Conservation (phyloP, 768 basidiomycete genomes). For the Russula sp. region DNA sequence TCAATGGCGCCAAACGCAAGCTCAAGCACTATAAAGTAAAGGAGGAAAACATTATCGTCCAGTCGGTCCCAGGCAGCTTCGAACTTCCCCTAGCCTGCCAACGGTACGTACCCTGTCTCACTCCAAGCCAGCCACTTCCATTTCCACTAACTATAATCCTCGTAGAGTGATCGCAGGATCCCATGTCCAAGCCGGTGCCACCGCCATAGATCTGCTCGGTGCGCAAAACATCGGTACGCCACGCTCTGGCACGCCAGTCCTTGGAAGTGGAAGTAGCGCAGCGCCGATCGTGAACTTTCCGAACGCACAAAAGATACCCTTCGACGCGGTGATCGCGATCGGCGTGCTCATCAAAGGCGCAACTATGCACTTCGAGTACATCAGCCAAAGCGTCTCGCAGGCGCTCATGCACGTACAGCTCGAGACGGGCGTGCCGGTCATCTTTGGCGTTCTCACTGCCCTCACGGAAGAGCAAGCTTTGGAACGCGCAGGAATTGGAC, state of each 20-base stretch:
- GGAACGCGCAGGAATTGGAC: conserved; percentile 86
- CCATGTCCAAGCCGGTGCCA: conserved; percentile 73
- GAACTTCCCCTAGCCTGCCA: conserved; percentile 86
- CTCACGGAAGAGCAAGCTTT: conserved; percentile 92
- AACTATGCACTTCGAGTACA: conserved; percentile 99
- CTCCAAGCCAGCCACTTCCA: conserved; percentile 4
- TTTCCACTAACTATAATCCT: not conserved
- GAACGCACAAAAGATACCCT: conserved; percentile 55
- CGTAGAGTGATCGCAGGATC: conserved; percentile 84
- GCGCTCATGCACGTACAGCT: conserved; percentile 93
- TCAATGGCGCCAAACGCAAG: conserved; percentile 74
- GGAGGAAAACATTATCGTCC: conserved; percentile 83
- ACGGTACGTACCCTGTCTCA: conserved; percentile 51
- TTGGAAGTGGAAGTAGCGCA: conserved; percentile 38
- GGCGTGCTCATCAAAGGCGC: conserved; percentile 97
- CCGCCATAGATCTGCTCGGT: conserved; percentile 76
- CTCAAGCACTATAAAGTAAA: conserved; percentile 85
- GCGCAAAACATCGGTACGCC: conserved; percentile 53
- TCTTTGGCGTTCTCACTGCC: conserved; percentile 94
- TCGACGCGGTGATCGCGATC: conserved; percentile 95
- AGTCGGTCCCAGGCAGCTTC: conserved; percentile 92
- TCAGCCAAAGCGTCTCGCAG: conserved; percentile 89
- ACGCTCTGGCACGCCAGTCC: conserved; percentile 53
- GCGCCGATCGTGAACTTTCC: conserved; percentile 27
- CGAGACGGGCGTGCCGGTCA: conserved; percentile 89